A percentile compares a stretch with the other conserved stretches of the same genome.
Evolutionary conservation across 2,329 filamentous ascomycete genomes (phyloP).

Genomic region (Alternaria novae-zelandiae): DNA sequence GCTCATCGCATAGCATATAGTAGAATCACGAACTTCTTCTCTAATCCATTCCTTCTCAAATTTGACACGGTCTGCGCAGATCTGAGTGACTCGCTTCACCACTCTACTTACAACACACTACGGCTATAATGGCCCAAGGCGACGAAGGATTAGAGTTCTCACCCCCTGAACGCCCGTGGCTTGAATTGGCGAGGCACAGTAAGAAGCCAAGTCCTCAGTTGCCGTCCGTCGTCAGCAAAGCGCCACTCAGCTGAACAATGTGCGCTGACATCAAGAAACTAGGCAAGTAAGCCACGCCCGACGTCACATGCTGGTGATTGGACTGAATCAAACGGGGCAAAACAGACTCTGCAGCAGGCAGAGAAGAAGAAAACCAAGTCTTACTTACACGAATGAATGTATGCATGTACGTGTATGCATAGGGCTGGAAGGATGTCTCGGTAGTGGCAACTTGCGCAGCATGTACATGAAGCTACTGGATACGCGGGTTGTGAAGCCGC

Average conservation of each 20-base stretch:
- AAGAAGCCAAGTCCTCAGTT: background rate
- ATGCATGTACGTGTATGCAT: background rate
- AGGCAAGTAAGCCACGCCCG: background rate
- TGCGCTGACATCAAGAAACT: background rate
- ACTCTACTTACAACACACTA: background rate
- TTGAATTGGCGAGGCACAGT: background rate
- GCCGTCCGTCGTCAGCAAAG: background rate
- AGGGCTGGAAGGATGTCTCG: background rate
- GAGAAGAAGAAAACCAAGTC: background rate
- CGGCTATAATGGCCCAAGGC: background rate
- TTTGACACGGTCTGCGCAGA: background rate
- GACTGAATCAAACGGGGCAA: background rate
- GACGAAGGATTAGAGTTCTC: background rate
- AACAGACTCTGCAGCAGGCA: background rate
- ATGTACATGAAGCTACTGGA: background rate
- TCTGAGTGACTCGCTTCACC: background rate
- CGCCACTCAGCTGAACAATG: background rate
- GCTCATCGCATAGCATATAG: conserved; percentile 9
- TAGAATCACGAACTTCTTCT: conserved; percentile 5
- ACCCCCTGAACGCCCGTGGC: background rate
- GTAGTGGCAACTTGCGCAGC: background rate
- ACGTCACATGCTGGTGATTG: background rate
- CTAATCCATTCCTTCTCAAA: background rate
- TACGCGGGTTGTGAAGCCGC: background rate
- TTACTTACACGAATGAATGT: background rate